Evolutionary conservation across 352 stramenopile genomes (phyloP).

Genomic region (Phytopythium helicoides): DNA sequence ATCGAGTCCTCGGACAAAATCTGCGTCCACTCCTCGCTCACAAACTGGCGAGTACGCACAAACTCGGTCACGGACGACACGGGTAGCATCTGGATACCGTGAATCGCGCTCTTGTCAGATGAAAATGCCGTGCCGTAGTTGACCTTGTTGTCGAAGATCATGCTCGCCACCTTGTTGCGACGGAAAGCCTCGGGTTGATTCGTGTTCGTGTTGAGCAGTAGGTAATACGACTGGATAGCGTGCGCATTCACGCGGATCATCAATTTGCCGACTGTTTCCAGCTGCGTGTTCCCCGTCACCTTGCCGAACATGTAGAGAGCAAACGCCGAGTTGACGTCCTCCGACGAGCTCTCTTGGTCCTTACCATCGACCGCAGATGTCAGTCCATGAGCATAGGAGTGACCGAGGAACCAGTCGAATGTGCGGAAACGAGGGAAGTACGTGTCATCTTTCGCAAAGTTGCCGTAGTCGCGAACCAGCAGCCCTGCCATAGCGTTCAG

Average conservation of each 20-base stretch:
- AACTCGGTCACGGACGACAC: slow-evolving; percentile 34
- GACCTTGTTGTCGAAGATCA: slow-evolving; percentile 41
- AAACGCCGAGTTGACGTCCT: too few relatives aligned
- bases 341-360: too few relatives aligned
- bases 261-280: slow-evolving; percentile 16
- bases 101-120: slow-evolving; percentile 37
- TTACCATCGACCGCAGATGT: too few relatives aligned
- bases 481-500: too few relatives aligned
- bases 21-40: slow-evolving; percentile 38
- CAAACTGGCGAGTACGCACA: slow-evolving; percentile 27
- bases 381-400: too few relatives aligned
- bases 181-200: slow-evolving; percentile 26
- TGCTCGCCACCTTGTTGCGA: slow-evolving; percentile 33
- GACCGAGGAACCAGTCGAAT: too few relatives aligned
- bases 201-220: slow-evolving; percentile 21
- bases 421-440: too few relatives aligned
- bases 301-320: slow-evolving; percentile 21
- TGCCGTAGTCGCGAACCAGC: too few relatives aligned
- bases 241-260: slow-evolving; percentile 26
- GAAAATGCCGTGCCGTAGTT: slow-evolving; percentile 49
- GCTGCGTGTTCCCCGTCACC: slow-evolving; percentile 16
- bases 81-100: slow-evolving; percentile 53
- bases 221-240: slow-evolving; percentile 32
- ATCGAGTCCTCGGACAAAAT: slow-evolving; percentile 29
- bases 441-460: too few relatives aligned